These are phyloP conservation scores for Sphagnurus paluster DNA, from an alignment of 1,284 basidiomycete species.

Conservation along the genomic window DNA sequence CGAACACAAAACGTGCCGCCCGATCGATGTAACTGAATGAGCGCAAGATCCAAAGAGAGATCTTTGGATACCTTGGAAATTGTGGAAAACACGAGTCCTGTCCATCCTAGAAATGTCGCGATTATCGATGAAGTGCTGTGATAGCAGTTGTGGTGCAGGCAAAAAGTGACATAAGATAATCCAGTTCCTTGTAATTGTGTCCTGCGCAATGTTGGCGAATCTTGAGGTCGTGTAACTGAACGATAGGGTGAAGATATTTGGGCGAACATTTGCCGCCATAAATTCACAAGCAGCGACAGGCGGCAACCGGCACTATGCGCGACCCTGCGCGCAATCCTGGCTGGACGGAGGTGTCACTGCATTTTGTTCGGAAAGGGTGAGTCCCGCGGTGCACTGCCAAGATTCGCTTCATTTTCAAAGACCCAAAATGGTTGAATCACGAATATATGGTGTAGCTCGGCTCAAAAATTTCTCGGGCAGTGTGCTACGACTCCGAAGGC, in stretches of 20 bases:
- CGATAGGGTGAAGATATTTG: neutral
- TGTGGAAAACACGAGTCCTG: slow-evolving; percentile 2
- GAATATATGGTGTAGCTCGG: neutral
- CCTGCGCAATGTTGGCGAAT: neutral
- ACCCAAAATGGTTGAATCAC: neutral
- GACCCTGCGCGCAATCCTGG: neutral
- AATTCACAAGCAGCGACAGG: neutral
- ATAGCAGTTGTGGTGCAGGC: slow-evolving; percentile 5
- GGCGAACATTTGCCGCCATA: neutral
- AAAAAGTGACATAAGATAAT: neutral
- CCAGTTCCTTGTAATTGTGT: neutral
- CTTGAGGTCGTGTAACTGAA: neutral
- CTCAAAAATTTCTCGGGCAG: neutral
- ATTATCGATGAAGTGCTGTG: slow-evolving; percentile 16
- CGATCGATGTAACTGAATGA: slow-evolving; percentile 12
- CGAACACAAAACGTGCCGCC: slow-evolving; percentile 7
- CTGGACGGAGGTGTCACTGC: neutral
- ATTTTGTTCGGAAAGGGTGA: slow-evolving; percentile 1
- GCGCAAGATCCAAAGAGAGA: slow-evolving; percentile 9
- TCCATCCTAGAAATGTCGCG: slow-evolving; percentile 5
- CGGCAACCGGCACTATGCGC: neutral
- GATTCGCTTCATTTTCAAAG: neutral
- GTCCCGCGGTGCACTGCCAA: neutral
- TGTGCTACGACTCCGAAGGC: neutral
- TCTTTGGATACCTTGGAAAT: slow-evolving; percentile 6